phyloP scores from a whole-genome alignment of 768 basidiomycete genomes.

The Clathrus columnatus region DNA sequence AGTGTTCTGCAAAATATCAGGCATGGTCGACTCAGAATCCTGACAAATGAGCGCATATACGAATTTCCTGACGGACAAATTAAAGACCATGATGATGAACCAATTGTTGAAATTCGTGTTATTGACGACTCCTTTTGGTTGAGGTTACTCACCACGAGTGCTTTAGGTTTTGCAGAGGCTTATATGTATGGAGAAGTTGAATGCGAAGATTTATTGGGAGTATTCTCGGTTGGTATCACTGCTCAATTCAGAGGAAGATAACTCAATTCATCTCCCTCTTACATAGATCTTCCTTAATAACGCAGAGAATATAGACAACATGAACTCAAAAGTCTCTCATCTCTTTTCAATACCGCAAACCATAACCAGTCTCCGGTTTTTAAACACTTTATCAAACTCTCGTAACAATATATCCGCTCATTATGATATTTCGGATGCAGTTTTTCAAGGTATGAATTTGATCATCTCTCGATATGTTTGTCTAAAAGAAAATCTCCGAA shows the following conservation, averaged over 20 bases:
- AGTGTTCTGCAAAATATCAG: too few relatives aligned
- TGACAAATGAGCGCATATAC: too few relatives aligned
- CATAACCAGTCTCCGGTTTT: slow-evolving; percentile 47
- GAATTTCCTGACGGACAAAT: too few relatives aligned
- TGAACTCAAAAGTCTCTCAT: slow-evolving; percentile 41
- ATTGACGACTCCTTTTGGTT: slow-evolving; percentile 50
- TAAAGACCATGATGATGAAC: too few relatives aligned
- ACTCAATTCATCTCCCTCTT: too few relatives aligned
- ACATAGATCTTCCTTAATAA: slow-evolving; percentile 13
- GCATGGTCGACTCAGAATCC: too few relatives aligned
- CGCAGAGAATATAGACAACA: slow-evolving; percentile 33
- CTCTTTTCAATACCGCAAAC: slow-evolving; percentile 25
- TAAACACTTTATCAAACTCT: slow-evolving; percentile 56
- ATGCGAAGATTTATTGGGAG: neutral
- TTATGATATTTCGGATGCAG: slow-evolving; percentile 86
- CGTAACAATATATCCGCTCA: slow-evolving; percentile 68
- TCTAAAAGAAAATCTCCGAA: slow-evolving; percentile 44
- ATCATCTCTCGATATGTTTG: neutral
- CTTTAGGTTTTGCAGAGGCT: slow-evolving; percentile 67
- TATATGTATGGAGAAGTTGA: slow-evolving; percentile 63
- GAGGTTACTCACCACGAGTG: slow-evolving; percentile 24
- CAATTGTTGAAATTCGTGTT: slow-evolving; percentile 43
- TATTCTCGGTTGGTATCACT: too few relatives aligned
- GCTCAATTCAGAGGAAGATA: too few relatives aligned
- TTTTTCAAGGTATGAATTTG: slow-evolving; percentile 29